These are phyloP conservation scores for Tilletia caries DNA, from an alignment of 1,284 basidiomycete species.

Conservation along the genomic window DNA sequence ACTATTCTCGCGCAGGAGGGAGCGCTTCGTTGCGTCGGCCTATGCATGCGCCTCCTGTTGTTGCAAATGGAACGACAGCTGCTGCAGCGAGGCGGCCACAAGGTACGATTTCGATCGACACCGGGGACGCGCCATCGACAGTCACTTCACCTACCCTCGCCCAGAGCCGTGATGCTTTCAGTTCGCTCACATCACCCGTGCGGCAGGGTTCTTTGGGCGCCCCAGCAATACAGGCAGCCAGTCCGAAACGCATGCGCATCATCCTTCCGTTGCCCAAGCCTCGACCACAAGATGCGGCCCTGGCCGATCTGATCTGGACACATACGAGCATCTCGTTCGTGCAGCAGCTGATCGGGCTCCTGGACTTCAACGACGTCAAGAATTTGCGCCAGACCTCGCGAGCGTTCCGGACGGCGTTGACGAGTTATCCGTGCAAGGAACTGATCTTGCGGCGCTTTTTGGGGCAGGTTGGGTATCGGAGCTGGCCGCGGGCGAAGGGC, in stretches of 20 bases:
- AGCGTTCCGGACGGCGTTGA: slow-evolving; percentile 33
- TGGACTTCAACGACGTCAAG: slow-evolving; percentile 48
- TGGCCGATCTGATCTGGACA: slow-evolving; percentile 41
- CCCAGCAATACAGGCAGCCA: not conserved
- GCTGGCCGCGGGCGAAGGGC: slow-evolving; percentile 28
- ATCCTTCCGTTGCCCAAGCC: not conserved
- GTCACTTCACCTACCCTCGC: not conserved
- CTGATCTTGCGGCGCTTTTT: slow-evolving; percentile 44
- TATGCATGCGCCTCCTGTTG: slow-evolving; percentile 1
- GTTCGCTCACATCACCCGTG: too few species aligned
- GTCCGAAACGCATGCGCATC: not conserved
- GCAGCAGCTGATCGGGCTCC: slow-evolving; percentile 28
- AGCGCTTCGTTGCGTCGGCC: not conserved
- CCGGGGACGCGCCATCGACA: not conserved
- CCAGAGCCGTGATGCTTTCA: too few species aligned
- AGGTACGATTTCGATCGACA: not conserved
- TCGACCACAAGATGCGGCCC: slow-evolving; percentile 7
- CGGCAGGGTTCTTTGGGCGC: too few species aligned
- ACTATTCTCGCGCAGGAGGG: not conserved
- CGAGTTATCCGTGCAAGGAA: slow-evolving; percentile 31
- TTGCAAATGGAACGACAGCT: not conserved
- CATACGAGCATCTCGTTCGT: slow-evolving; percentile 39
- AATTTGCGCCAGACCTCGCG: slow-evolving; percentile 39
- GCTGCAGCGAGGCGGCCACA: not conserved
- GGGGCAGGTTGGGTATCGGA: slow-evolving; percentile 36